Percentiles rank a stretch among this genome's conserved stretches.
These are phyloP conservation scores for Geranomyces michiganensis DNA, from an alignment of 192 early-diverging fungal species.

Conservation along the genomic window DNA sequence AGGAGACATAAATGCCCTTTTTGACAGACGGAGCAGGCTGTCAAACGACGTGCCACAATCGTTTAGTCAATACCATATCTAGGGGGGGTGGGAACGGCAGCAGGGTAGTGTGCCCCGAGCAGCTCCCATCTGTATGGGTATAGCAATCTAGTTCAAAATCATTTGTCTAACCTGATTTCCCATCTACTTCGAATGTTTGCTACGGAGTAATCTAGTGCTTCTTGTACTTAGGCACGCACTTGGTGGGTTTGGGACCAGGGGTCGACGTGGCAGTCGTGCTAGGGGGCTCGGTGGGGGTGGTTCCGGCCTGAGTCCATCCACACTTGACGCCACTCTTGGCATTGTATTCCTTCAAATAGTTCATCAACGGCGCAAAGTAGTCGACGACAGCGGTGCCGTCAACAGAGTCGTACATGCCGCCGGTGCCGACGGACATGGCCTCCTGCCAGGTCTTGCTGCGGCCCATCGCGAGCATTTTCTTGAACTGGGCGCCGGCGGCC, in stretches of 20 bases:
- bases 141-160: too few relatives aligned
- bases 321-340: slow-evolving; percentile 22
- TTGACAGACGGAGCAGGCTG: too few relatives aligned
- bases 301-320: slow-evolving; percentile 12
- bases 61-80: too few relatives aligned
- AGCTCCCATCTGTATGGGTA: too few relatives aligned
- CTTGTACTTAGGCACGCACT: slow-evolving; percentile 1
- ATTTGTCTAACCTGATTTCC: too few relatives aligned
- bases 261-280: neutral
- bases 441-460: slow-evolving; percentile 33
- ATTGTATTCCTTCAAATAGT: slow-evolving; percentile 33
- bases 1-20: too few relatives aligned
- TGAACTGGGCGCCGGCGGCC: slow-evolving; percentile 36
- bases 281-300: neutral
- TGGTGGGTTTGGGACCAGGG: neutral
- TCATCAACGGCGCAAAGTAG: slow-evolving; percentile 40
- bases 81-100: too few relatives aligned
- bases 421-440: slow-evolving; percentile 25
- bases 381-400: slow-evolving; percentile 34
- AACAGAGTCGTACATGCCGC: slow-evolving; percentile 28
- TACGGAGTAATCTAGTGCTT: too few relatives aligned
- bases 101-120: too few relatives aligned
- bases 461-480: slow-evolving; percentile 36
- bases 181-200: too few relatives aligned
- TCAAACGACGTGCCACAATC: too few relatives aligned